Evolutionary conservation across 2,329 filamentous ascomycete genomes (phyloP).

Genomic region (Diplocarpon mali): DNA sequence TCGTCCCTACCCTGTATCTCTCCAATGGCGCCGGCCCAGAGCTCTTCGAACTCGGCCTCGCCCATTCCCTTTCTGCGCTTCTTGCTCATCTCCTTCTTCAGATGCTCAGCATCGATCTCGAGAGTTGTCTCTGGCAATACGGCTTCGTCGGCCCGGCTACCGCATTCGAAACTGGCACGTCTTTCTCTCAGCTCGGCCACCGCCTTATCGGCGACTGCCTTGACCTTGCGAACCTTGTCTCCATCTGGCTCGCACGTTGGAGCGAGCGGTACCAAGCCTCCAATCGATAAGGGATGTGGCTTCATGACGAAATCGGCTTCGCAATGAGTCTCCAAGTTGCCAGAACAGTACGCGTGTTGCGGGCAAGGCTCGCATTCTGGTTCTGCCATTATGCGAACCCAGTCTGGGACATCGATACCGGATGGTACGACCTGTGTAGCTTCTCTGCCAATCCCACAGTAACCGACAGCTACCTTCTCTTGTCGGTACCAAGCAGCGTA

Average conservation of each 20-base stretch:
- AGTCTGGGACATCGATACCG: slow-evolving; percentile 57
- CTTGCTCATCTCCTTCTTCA: slow-evolving; percentile 66
- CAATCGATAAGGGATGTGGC: slow-evolving; percentile 71
- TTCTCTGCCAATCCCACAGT: slow-evolving; percentile 72
- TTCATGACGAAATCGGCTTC: slow-evolving; percentile 80
- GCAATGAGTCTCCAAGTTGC: slow-evolving; percentile 65
- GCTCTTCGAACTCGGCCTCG: slow-evolving; percentile 81
- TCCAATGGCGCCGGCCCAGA: slow-evolving; percentile 65
- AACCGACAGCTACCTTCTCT: slow-evolving; percentile 93
- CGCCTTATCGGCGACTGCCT: slow-evolving; percentile 76
- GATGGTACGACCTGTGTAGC: slow-evolving; percentile 34
- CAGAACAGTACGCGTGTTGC: slow-evolving; percentile 78
- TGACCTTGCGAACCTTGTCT: slow-evolving; percentile 78
- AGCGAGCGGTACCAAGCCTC: slow-evolving; percentile 70
- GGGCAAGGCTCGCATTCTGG: slow-evolving; percentile 88
- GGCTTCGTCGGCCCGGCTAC: slow-evolving; percentile 52
- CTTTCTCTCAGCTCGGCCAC: slow-evolving; percentile 78
- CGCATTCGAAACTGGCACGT: slow-evolving; percentile 84
- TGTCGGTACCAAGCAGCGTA: slow-evolving; percentile 81
- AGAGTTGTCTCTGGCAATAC: slow-evolving; percentile 46
- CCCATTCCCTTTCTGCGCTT: slow-evolving; percentile 75
- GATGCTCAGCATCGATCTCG: slow-evolving; percentile 55
- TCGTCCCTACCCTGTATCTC: slow-evolving; percentile 57
- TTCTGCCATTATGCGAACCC: slow-evolving; percentile 55
- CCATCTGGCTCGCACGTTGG: slow-evolving; percentile 93